Percentiles rank a stretch among this genome's conserved stretches.
These are phyloP conservation scores for Blastobotrys terrestris DNA, from an alignment of 805 yeast genomes.

Conservation along the genomic window DNA sequence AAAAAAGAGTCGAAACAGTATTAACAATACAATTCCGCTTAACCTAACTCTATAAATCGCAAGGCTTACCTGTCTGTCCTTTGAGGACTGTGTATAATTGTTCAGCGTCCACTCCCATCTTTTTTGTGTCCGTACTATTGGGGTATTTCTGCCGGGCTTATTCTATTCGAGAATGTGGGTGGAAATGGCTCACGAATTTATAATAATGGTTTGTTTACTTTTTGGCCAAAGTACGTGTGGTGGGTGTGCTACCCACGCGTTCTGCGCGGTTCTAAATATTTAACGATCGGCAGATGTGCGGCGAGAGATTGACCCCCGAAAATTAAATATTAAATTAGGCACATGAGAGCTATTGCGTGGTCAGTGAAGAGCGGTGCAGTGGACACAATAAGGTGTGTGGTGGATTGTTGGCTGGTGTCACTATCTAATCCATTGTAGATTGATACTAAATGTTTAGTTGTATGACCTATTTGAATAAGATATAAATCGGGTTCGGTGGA, in stretches of 20 bases:
- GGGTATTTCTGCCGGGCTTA: too few species aligned
- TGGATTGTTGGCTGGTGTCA: too few species aligned
- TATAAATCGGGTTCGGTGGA: too few species aligned
- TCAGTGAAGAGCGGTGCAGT: too few species aligned
- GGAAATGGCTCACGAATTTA: too few species aligned
- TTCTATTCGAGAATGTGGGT: too few species aligned
- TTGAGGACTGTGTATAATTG: conserved; percentile 15
- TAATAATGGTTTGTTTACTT: background rate
- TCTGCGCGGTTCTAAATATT: background rate
- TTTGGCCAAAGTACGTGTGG: background rate
- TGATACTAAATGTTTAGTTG: too few species aligned
- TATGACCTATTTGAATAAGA: too few species aligned
- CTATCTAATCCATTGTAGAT: too few species aligned
- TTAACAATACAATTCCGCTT: background rate
- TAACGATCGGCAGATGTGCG: background rate
- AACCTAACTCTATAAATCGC: background rate
- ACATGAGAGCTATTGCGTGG: background rate
- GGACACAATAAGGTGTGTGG: too few species aligned
- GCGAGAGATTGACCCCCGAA: too few species aligned
- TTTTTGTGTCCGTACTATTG: background rate
- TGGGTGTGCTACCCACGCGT: background rate
- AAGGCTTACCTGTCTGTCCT: conserved; percentile 9
- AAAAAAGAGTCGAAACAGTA: too few species aligned
- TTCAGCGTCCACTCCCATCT: conserved; percentile 14
- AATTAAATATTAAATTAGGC: background rate